Evolutionary conservation across 2,329 filamentous ascomycete species (phyloP), one percentile per base, ranked within the genome.

Genomic region (Ceratocystiopsis minuta): DNA sequence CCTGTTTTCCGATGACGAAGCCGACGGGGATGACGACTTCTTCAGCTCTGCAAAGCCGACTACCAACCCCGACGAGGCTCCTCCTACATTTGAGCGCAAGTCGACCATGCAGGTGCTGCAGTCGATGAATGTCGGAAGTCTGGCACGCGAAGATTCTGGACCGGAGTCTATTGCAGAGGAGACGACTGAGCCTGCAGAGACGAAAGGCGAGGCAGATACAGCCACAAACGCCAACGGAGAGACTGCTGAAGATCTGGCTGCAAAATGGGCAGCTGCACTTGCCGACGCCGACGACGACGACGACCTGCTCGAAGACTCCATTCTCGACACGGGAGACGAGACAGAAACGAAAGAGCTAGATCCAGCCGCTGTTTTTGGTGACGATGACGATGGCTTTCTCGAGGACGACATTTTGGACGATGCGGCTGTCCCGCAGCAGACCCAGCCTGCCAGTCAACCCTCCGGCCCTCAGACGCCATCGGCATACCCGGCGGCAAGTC

Each of bases 301-400:
- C 18, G 66, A 67, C 18, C 68, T 82, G 13, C 57, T 76, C 3
- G 72, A 75, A 11, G 75, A 83, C 31, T 60, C 66, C 14, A 54
- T 58, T 2, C 54, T 56, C 20, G 43, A 40, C 3, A n/a, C 34
- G n/a, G 7, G 11, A 4, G 32, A 18, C 12, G 15, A 15, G 28
- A 16, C 47, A 6, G 62, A 62, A 32, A 46, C 53, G 4, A 63
- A 66, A 36, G 67, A 66, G 41, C 53, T 81, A 16, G 77, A 83
- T 49, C 68, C 75, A 1, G 63, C 72, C 20, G 67, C 69, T 1
- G 76, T 88, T 50, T 77, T 87, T 48, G 75, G 81, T 37, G 87
- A 87, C 50, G 87, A 94, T 55, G 82, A 83, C 49, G 81, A 87
- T 53, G 86, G 84, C 0, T 80, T 95, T 46, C 63, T 95, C 11